These are phyloP conservation scores for Backusella circina DNA, from an alignment of 192 early-diverging fungal species.

Conservation along the genomic window DNA sequence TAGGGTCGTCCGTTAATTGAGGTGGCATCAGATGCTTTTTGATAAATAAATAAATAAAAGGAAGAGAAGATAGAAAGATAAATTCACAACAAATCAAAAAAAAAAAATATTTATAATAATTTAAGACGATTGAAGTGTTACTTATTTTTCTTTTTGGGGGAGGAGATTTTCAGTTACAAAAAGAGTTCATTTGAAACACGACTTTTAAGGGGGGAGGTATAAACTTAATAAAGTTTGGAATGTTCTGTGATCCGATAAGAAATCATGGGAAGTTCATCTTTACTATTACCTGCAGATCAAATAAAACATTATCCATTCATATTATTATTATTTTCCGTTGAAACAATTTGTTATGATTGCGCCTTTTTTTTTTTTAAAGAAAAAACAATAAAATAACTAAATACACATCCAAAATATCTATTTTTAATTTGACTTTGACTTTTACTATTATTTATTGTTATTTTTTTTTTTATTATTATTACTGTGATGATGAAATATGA, in stretches of 20 bases:
- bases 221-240: constrained; percentile 6
- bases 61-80: not conserved
- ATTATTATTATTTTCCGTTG: not conserved
- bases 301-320: not conserved
- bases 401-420: not conserved
- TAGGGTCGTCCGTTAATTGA: not conserved
- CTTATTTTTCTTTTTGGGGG: not conserved
- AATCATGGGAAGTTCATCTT: constrained; percentile 6
- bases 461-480: not conserved
- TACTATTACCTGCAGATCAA: not conserved
- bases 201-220: not conserved
- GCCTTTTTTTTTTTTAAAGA: not conserved
- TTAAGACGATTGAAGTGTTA: not conserved
- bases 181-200: not conserved
- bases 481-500: not conserved
- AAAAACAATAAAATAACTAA: not conserved
- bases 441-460: not conserved
- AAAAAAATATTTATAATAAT: not conserved
- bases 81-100: not conserved
- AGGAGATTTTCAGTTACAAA: not conserved
- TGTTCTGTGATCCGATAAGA: constrained; percentile 6
- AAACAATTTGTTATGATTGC: not conserved
- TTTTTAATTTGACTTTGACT: not conserved
- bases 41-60: not conserved
- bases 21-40: not conserved